Percentiles rank a stretch among this genome's conserved stretches.
These are phyloP conservation scores for Diplodia intermedia DNA, from an alignment of 2,329 filamentous ascomycete genomes.

Conservation along the genomic window DNA sequence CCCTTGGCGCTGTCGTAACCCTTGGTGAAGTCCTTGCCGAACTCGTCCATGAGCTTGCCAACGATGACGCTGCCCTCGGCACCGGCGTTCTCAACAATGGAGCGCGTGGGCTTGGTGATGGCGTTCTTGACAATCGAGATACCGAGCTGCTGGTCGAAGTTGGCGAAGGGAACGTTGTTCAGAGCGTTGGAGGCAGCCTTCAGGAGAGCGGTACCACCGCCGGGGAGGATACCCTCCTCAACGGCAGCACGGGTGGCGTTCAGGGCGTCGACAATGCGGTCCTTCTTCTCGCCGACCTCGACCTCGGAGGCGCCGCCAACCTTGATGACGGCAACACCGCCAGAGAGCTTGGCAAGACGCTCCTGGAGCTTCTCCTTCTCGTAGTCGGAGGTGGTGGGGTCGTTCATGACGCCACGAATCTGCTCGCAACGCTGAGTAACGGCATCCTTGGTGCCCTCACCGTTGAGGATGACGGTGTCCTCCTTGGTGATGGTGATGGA, in stretches of 20 bases:
- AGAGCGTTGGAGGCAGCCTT: conserved; percentile 95
- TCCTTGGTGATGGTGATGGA: conserved; percentile 99
- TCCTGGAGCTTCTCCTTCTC: conserved; percentile 99
- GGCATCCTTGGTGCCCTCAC: conserved; percentile 90
- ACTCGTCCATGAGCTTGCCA: conserved; percentile 97
- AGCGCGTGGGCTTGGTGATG: conserved; percentile 92
- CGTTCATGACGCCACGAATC: conserved; percentile 94
- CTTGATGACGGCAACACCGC: conserved; percentile 99
- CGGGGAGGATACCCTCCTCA: conserved; percentile 98
- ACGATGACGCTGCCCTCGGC: conserved; percentile 95
- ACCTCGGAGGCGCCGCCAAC: conserved; percentile 97
- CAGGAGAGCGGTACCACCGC: conserved; percentile 96
- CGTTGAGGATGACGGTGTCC: conserved; percentile 98
- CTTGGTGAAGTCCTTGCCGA: conserved; percentile 91
- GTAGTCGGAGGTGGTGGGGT: conserved; percentile 95
- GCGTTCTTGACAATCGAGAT: conserved; percentile 97
- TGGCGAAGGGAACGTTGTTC: conserved; percentile 79
- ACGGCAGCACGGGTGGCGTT: conserved; percentile 98
- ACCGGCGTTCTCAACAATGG: conserved; percentile 97
- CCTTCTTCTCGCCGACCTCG: conserved; percentile 99
- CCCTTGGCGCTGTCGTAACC: conserved; percentile 96
- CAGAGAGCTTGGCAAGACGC: conserved; percentile 98
- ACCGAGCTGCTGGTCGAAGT: conserved; percentile 99
- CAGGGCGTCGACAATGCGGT: conserved; percentile 96
- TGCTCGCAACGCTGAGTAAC: conserved; percentile 97